Percentiles rank a stretch among this genome's conserved stretches.
These are phyloP conservation scores for Acacia acuminata DNA, from an alignment of 306 rosid genomes.

Conservation along the genomic window DNA sequence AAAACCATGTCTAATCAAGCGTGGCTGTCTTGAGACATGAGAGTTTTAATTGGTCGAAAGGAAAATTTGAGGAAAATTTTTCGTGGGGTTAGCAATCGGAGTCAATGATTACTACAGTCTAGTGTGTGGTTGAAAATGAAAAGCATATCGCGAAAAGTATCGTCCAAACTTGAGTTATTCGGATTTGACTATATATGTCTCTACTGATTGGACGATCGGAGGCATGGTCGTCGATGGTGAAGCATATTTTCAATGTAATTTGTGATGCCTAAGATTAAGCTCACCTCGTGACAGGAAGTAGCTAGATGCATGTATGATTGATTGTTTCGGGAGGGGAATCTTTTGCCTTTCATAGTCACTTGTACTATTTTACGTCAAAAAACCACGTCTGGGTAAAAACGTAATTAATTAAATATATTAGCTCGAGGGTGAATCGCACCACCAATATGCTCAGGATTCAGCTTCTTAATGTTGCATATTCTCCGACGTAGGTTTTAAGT, in stretches of 20 bases:
- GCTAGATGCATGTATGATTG: background rate
- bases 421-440: too few species aligned
- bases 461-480: too few species aligned
- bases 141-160: background rate
- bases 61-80: background rate
- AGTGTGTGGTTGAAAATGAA: background rate
- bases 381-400: too few species aligned
- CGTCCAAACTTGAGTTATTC: background rate
- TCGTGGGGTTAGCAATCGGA: background rate
- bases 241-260: background rate
- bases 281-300: background rate
- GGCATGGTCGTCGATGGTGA: background rate
- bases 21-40: background rate
- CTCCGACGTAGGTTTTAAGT: too few species aligned
- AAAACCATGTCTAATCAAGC: background rate
- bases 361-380: background rate
- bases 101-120: background rate
- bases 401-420: too few species aligned
- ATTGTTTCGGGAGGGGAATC: background rate
- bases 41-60: background rate
- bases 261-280: background rate
- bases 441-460: too few species aligned
- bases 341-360: background rate
- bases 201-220: background rate
- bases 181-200: background rate